phyloP scores from a whole-genome alignment of 2,329 filamentous ascomycete genomes.

The Alternaria incomplexa region DNA sequence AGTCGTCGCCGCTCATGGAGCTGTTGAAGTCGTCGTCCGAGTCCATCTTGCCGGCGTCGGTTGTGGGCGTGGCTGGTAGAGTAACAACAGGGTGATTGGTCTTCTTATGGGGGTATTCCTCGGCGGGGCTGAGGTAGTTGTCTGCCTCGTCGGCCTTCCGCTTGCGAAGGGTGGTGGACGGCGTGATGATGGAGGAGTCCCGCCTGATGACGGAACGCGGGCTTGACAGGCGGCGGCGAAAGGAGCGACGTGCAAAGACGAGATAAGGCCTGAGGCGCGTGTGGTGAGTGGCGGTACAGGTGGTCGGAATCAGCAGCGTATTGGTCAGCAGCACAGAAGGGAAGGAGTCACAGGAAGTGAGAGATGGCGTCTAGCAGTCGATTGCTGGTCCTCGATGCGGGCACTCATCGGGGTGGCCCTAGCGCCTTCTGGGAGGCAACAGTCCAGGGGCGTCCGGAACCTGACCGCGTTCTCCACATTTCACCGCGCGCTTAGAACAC shows the following conservation, averaged over 20 bases:
- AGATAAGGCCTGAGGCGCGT: conserved; percentile 10
- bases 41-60: conserved; percentile 71
- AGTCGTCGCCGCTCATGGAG: conserved; percentile 76
- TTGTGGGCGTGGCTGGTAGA: conserved; percentile 43
- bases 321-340: conserved; percentile 8
- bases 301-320: conserved; percentile 3
- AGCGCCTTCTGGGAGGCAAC: conserved; percentile 9
- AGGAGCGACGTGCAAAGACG: conserved; percentile 14
- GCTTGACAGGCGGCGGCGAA: conserved; percentile 33
- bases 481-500: background rate
- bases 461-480: conserved; percentile 5
- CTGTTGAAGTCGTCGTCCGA: conserved; percentile 96
- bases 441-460: conserved; percentile 1
- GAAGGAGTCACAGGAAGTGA: conserved; percentile 1
- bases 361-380: conserved; percentile 1
- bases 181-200: conserved; percentile 46
- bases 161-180: conserved; percentile 43
- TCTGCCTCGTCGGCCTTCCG: conserved; percentile 49
- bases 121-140: conserved; percentile 31
- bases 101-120: conserved; percentile 42
- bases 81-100: conserved; percentile 20
- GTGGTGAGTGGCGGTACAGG: conserved; percentile 7
- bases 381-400: conserved; percentile 10
- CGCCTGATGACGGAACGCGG: conserved; percentile 51
- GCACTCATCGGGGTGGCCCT: conserved; percentile 1